Conservation (phyloP, 2,329 filamentous ascomycete species). For the Alternaria sp. region DNA sequence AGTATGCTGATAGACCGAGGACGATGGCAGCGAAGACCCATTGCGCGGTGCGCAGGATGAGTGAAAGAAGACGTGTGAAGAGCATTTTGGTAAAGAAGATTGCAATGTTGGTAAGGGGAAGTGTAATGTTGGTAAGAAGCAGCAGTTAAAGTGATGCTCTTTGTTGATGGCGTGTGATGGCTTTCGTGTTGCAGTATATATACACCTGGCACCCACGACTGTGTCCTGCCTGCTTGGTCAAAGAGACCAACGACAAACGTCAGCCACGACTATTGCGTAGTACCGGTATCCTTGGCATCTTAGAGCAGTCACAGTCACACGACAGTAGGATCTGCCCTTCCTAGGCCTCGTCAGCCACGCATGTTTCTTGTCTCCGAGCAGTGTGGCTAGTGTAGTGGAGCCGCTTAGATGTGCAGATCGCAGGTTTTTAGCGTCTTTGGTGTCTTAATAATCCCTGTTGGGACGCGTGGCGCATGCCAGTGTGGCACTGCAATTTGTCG, state of each 20-base stretch:
- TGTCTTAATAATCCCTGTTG: constrained; percentile 1
- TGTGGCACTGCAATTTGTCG: constrained; percentile 13
- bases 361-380: constrained; percentile 3
- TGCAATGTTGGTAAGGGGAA: not conserved
- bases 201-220: not conserved
- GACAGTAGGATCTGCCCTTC: constrained; percentile 7
- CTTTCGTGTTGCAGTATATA: constrained; percentile 12
- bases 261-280: constrained; percentile 26
- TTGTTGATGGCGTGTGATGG: not conserved
- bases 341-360: constrained; percentile 21
- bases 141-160: constrained; percentile 3
- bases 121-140: not conserved
- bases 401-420: constrained; percentile 16
- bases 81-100: constrained; percentile 33
- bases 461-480: constrained; percentile 13
- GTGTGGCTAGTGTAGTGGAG: constrained; percentile 19
- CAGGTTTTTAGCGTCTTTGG: constrained; percentile 11
- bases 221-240: constrained; percentile 13
- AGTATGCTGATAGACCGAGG: constrained; percentile 37
- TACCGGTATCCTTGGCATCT: not conserved
- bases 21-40: constrained; percentile 74
- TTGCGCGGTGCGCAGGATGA: constrained; percentile 68
- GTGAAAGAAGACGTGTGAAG: constrained; percentile 61
- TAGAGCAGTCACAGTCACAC: constrained; percentile 4
- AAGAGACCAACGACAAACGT: constrained; percentile 14